These are phyloP conservation scores for Xerocomus spinulosus DNA, from an alignment of 768 basidiomycete species.

Conservation along the genomic window DNA sequence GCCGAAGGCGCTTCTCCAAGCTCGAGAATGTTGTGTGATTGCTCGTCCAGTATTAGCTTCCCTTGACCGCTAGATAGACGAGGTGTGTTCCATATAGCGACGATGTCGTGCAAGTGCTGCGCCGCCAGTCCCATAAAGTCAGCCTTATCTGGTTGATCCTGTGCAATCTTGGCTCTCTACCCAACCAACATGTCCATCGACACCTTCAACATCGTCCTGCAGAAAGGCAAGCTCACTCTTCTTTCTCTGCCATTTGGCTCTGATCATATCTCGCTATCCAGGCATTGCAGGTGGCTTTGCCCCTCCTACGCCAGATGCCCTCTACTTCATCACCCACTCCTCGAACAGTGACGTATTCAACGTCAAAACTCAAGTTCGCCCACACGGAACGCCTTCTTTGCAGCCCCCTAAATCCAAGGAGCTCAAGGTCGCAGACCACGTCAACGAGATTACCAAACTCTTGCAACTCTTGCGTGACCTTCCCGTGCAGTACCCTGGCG, in stretches of 20 bases:
- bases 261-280: conserved; percentile 24
- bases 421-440: conserved; percentile 35
- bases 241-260: not conserved
- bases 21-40: too few relatives aligned
- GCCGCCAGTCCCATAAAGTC: not conserved
- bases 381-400: conserved; percentile 43
- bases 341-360: conserved; percentile 35
- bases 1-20: too few relatives aligned
- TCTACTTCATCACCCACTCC: conserved; percentile 47
- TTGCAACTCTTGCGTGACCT: conserved; percentile 53
- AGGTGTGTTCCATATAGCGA: not conserved
- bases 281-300: conserved; percentile 77
- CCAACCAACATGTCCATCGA: conserved; percentile 15
- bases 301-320: conserved; percentile 56
- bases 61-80: too few relatives aligned
- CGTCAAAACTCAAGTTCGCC: conserved; percentile 46
- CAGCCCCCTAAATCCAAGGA: conserved; percentile 42
- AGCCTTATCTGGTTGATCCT: not conserved
- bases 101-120: conserved; percentile 1
- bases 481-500: conserved; percentile 39
- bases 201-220: conserved; percentile 31
- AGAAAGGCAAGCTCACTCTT: conserved; percentile 44
- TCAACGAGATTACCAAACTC: conserved; percentile 34
- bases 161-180: not conserved
- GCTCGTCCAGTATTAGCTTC: too few relatives aligned